Conservation (phyloP, 2,329 filamentous ascomycete species). For the Penicillium sp. region DNA sequence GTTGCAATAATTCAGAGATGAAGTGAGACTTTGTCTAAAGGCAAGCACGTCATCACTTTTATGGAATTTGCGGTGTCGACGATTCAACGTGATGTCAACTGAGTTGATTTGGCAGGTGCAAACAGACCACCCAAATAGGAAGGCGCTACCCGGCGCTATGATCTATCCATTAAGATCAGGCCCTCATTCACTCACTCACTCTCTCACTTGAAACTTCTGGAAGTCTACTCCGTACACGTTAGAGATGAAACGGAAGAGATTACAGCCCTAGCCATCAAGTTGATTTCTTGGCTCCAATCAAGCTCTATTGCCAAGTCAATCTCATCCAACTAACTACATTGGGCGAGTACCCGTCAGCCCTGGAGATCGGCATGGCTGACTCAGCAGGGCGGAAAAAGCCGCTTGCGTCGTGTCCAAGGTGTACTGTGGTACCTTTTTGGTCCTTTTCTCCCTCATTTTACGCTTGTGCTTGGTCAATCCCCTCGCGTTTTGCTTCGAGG, state of each 20-base stretch:
- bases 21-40: no score
- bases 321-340: no score
- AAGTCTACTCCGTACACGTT: no score
- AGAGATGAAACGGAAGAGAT: not conserved
- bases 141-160: no score
- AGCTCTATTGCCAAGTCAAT: not conserved
- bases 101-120: not conserved
- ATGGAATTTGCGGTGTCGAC: not conserved
- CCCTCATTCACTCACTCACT: no score
- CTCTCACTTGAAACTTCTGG: no score
- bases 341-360: no score
- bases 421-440: constrained; percentile 1
- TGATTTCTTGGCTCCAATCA: not conserved
- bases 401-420: constrained; percentile 1
- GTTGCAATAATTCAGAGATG: not conserved
- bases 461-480: not conserved
- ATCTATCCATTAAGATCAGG: no score
- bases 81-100: constrained; percentile 1
- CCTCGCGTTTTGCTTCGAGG: not conserved
- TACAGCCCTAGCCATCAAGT: not conserved
- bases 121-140: no score
- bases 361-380: constrained; percentile 8
- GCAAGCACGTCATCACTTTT: not conserved
- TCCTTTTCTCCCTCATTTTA: not conserved
- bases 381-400: constrained; percentile 8